Conservation (phyloP, 2,329 filamentous ascomycete genomes). For the Zarea fungicola region DNA sequence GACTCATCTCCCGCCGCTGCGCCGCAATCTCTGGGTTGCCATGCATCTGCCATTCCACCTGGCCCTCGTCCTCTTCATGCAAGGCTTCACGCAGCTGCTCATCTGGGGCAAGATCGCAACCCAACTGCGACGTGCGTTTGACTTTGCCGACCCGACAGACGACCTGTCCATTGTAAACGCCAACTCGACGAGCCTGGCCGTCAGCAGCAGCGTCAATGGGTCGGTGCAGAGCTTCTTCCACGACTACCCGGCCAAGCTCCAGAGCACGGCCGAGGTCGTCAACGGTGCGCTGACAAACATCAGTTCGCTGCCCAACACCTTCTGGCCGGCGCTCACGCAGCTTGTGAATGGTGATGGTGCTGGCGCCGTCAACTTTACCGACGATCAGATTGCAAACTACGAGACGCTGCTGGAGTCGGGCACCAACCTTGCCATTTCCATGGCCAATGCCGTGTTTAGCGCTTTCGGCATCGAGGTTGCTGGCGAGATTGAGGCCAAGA, state of each 20-base stretch:
- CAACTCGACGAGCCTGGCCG: constrained; percentile 13
- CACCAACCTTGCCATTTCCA: neutral
- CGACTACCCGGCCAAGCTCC: constrained; percentile 24
- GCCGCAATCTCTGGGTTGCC: constrained; percentile 54
- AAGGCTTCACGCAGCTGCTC: constrained; percentile 55
- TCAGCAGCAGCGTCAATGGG: neutral
- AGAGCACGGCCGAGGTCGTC: constrained; percentile 17
- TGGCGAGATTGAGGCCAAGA: constrained; percentile 19
- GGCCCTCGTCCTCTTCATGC: constrained; percentile 57
- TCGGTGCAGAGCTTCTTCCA: constrained; percentile 21
- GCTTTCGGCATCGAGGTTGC: constrained; percentile 24
- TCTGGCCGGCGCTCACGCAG: constrained; percentile 22
- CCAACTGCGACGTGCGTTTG: constrained; percentile 19
- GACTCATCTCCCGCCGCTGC: constrained; percentile 49
- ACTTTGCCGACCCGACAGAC: constrained; percentile 13
- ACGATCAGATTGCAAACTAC: neutral
- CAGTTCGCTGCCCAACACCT: constrained; percentile 21
- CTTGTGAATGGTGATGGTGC: constrained; percentile 6
- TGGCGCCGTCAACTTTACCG: neutral
- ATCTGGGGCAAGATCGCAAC: constrained; percentile 38
- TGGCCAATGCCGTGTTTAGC: constrained; percentile 8
- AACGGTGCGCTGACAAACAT: constrained; percentile 24
- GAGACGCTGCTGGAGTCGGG: neutral
- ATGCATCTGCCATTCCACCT: constrained; percentile 61
- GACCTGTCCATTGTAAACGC: constrained; percentile 19